Conservation (phyloP, 2,329 filamentous ascomycete species). For the Penicillium sp. region DNA sequence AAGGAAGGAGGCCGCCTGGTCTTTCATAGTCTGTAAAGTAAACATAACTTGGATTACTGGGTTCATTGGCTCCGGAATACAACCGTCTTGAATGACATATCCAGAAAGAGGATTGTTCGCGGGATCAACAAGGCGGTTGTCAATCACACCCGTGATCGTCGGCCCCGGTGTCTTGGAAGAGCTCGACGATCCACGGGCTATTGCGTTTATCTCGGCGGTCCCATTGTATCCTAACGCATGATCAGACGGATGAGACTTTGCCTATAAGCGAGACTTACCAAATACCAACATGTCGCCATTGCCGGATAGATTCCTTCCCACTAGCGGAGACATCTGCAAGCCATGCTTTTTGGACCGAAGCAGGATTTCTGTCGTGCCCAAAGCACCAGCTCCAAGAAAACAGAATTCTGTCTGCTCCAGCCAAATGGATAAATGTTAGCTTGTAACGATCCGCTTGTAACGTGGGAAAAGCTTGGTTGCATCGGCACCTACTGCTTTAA, state of each 20-base stretch:
- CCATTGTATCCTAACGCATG: constrained; percentile 36
- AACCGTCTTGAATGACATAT: constrained; percentile 20
- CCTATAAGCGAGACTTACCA: not conserved
- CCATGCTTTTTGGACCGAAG: constrained; percentile 60
- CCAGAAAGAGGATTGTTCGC: constrained; percentile 6
- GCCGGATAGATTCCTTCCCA: constrained; percentile 43
- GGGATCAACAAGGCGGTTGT: constrained; percentile 5
- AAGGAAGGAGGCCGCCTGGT: not conserved
- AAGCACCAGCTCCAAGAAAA: constrained; percentile 64
- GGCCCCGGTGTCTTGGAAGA: constrained; percentile 4
- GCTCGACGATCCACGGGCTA: not conserved
- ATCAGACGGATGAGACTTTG: not conserved
- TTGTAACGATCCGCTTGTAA: not conserved
- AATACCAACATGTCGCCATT: constrained; percentile 12
- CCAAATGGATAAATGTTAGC: not conserved
- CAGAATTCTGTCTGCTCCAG: constrained; percentile 47
- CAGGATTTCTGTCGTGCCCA: constrained; percentile 66
- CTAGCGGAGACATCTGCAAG: constrained; percentile 55
- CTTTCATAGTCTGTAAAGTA: constrained; percentile 5
- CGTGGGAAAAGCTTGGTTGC: not conserved
- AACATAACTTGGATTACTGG: constrained; percentile 13
- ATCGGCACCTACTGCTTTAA: constrained; percentile 48
- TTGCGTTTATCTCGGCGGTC: constrained; percentile 4
- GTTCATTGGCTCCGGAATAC: constrained; percentile 14
- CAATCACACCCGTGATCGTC: constrained; percentile 18